Evolutionary conservation across 1,139 yeast species (phyloP).

Genomic region (Hemisphaericaspora subhashii): DNA sequence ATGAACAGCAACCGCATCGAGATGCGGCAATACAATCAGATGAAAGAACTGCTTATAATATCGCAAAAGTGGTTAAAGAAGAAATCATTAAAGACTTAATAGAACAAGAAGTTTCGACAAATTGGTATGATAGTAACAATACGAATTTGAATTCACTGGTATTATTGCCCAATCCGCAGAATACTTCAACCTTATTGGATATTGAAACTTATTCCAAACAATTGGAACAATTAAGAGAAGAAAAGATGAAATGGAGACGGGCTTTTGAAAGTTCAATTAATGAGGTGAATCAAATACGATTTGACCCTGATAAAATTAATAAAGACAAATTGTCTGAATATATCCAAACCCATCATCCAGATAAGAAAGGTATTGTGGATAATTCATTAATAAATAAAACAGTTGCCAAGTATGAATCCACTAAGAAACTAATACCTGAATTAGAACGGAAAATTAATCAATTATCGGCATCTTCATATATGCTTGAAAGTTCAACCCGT

Average conservation of each 20-base stretch:
- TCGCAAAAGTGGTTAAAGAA: constrained; percentile 66
- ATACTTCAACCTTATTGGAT: constrained; percentile 48
- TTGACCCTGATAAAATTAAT: constrained; percentile 11
- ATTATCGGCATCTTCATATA: constrained; percentile 23
- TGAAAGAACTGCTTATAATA: constrained; percentile 44
- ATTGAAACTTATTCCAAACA: constrained; percentile 46
- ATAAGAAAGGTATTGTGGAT: constrained; percentile 10
- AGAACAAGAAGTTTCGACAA: constrained; percentile 58
- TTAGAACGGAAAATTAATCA: constrained; percentile 24
- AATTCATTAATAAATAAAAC: constrained; percentile 12
- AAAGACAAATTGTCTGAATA: constrained; percentile 14
- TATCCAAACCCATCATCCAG: constrained; percentile 11
- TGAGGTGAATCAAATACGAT: constrained; percentile 19
- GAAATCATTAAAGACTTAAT: constrained; percentile 60
- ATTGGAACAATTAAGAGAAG: constrained; percentile 43
- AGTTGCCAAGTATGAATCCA: constrained; percentile 8
- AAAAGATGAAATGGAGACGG: constrained; percentile 51
- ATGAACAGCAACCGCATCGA: constrained; percentile 22
- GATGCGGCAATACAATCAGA: constrained; percentile 23
- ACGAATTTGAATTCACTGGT: constrained; percentile 15
- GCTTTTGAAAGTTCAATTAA: constrained; percentile 24
- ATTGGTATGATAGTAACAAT: constrained; percentile 58
- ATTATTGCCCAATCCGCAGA: constrained; percentile 57
- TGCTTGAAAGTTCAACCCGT: constrained; percentile 22
- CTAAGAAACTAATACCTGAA: neutral